phyloP scores from a whole-genome alignment of 192 early-diverging fungal genomes.

The Umbelopsis vinacea region DNA sequence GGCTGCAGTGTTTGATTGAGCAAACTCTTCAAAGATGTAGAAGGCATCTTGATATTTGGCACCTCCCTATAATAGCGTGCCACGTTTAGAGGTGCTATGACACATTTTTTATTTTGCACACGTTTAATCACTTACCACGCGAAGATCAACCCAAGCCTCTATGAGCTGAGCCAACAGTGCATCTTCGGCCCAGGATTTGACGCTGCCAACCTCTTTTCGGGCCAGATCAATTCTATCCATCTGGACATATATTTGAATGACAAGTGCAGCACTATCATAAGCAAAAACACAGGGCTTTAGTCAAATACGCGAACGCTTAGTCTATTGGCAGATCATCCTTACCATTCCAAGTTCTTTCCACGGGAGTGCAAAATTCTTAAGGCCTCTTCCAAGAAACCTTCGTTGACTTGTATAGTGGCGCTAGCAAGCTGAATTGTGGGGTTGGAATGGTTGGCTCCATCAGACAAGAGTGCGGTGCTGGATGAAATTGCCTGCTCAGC shows the following conservation, averaged over 20 bases:
- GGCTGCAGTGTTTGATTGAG: constrained; percentile 69
- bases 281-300: background rate
- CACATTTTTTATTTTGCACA: background rate
- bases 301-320: background rate
- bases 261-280: constrained; percentile 68
- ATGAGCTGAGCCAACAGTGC: constrained; percentile 90
- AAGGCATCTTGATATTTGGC: constrained; percentile 84
- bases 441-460: constrained; percentile 52
- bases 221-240: constrained; percentile 89
- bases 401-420: constrained; percentile 64
- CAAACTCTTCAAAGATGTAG: constrained; percentile 95
- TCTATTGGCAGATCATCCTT: constrained; percentile 19
- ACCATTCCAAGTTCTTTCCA: constrained; percentile 85
- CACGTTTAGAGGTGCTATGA: background rate
- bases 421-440: constrained; percentile 65
- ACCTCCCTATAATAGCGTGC: constrained; percentile 56
- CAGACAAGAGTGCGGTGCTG: constrained; percentile 53
- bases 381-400: constrained; percentile 72
- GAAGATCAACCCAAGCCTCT: constrained; percentile 87
- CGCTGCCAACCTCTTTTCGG: constrained; percentile 69
- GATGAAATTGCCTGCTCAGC: constrained; percentile 54
- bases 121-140: constrained; percentile 44
- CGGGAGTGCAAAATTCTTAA: constrained; percentile 67
- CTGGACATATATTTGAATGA: constrained; percentile 75
- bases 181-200: constrained; percentile 94